Percentiles rank a stretch among this genome's conserved stretches.
Evolutionary conservation across 352 stramenopile species (phyloP).

Genomic region (Globisporangium yorkense): DNA sequence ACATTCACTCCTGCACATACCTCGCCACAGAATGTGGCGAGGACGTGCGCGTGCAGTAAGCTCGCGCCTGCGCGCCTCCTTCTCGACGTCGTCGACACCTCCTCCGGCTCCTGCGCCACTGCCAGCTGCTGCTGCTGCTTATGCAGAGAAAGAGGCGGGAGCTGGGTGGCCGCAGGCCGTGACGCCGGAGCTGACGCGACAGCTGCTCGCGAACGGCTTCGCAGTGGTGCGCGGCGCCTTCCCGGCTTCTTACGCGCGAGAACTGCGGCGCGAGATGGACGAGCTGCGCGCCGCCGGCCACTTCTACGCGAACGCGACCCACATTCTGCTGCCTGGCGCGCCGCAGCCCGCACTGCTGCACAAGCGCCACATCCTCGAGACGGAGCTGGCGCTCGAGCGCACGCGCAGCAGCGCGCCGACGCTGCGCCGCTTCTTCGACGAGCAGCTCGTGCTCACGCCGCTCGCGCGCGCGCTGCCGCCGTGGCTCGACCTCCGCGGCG

Average conservation of each 20-base stretch:
- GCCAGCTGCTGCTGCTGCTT: not conserved
- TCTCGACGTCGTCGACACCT: not conserved
- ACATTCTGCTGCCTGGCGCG: conserved; percentile 47
- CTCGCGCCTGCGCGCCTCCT: not conserved
- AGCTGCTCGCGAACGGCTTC: conserved; percentile 47
- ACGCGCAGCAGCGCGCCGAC: conserved; percentile 30
- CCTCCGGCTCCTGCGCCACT: not conserved
- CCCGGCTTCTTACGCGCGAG: conserved; percentile 30
- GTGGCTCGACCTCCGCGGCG: conserved; percentile 37
- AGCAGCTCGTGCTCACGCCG: conserved; percentile 42
- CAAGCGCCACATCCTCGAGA: conserved; percentile 80
- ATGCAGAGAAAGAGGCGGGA: not conserved
- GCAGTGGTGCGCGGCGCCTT: conserved; percentile 48
- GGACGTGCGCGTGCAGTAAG: not conserved
- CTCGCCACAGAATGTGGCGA: too few species aligned
- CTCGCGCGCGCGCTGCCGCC: conserved; percentile 24
- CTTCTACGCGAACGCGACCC: conserved; percentile 76
- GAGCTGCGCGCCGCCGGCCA: conserved; percentile 27
- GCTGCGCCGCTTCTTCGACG: conserved; percentile 55
- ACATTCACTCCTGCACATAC: too few species aligned
- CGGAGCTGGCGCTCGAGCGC: conserved; percentile 56
- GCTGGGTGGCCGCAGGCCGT: conserved; percentile 24
- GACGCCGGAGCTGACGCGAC: conserved; percentile 18
- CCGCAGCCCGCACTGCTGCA: conserved; percentile 40
- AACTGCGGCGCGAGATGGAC: conserved; percentile 50